These are phyloP conservation scores for Bretziella fagacearum DNA, from an alignment of 2,329 filamentous ascomycete species.

Conservation along the genomic window DNA sequence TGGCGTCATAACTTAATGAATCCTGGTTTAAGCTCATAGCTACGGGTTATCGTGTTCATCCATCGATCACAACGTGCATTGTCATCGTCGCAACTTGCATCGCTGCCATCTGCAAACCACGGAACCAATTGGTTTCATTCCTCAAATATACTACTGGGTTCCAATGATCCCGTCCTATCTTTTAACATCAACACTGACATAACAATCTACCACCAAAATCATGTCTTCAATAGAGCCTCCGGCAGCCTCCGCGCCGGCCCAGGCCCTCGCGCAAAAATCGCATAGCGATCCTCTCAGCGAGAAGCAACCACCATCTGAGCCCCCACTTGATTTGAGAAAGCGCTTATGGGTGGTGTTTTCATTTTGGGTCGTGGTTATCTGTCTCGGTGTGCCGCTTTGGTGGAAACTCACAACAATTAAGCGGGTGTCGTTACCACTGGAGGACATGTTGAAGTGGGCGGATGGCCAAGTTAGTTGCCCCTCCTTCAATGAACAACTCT, in stretches of 20 bases:
- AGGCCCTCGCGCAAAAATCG: background rate
- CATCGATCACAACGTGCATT: background rate
- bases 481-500: background rate
- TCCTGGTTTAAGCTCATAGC: background rate
- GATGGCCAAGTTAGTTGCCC: constrained; percentile 54
- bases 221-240: constrained; percentile 3
- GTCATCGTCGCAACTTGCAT: background rate
- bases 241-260: background rate
- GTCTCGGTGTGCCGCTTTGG: constrained; percentile 84
- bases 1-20: background rate
- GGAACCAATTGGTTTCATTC: too few relatives aligned
- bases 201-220: background rate
- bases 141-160: background rate
- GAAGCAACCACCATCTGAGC: constrained; percentile 56
- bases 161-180: background rate
- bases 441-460: constrained; percentile 80
- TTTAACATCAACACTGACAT: background rate
- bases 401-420: constrained; percentile 90
- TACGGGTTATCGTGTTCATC: background rate
- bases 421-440: constrained; percentile 64
- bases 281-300: background rate
- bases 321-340: constrained; percentile 46
- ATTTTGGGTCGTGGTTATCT: constrained; percentile 76
- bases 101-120: too few relatives aligned
- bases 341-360: constrained; percentile 64